A percentile compares a stretch with the other conserved stretches of the same genome.
Evolutionary conservation across 306 rosid species (phyloP).

Genomic region (Spatholobus suberectus): DNA sequence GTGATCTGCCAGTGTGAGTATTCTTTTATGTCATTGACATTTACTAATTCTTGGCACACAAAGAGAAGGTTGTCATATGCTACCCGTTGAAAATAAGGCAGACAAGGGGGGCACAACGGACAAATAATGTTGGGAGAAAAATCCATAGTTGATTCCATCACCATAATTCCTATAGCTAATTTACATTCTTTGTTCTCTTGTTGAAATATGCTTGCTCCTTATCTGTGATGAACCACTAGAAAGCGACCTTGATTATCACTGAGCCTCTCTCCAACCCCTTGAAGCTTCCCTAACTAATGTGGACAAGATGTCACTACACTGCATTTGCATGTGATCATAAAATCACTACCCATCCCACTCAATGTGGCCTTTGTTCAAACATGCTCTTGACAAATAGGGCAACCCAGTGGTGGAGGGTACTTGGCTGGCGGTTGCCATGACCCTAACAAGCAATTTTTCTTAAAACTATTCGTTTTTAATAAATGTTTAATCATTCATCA

Average conservation of each 20-base stretch:
- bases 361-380: constrained; percentile 36
- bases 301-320: constrained; percentile 42
- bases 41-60: constrained; percentile 14
- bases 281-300: constrained; percentile 18
- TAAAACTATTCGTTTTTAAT: background rate
- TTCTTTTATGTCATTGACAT: constrained; percentile 9
- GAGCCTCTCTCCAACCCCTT: background rate
- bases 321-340: constrained; percentile 29
- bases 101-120: constrained; percentile 58
- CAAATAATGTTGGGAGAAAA: constrained; percentile 48
- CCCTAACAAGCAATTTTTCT: background rate
- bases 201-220: constrained; percentile 34
- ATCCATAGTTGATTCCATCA: constrained; percentile 32
- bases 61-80: constrained; percentile 20
- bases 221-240: constrained; percentile 39
- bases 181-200: constrained; percentile 43
- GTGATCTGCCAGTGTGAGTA: constrained; percentile 1
- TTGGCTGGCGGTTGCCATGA: constrained; percentile 30
- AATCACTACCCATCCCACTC: constrained; percentile 38
- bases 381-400: constrained; percentile 37
- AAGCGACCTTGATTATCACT: constrained; percentile 27
- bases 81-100: constrained; percentile 35
- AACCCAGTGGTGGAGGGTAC: constrained; percentile 14
- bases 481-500: constrained; percentile 2
- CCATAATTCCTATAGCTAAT: constrained; percentile 38